A percentile compares a stretch with the other conserved stretches of the same genome.
phyloP scores from a whole-genome alignment of 208 protist genomes.

The Leishmania martiniquensis region DNA sequence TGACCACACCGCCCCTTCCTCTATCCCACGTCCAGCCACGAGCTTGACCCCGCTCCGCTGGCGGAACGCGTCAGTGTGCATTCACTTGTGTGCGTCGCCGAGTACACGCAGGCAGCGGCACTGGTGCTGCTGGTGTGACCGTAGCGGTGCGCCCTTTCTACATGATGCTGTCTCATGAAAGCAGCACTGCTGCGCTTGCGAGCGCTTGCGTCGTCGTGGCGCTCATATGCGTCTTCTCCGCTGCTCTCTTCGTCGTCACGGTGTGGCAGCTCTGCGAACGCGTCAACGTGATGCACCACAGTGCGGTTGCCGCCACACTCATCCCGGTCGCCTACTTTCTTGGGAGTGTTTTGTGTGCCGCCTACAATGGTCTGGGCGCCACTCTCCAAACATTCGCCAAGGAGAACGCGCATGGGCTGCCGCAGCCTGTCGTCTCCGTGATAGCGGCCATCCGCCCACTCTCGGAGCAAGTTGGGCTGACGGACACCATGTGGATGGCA shows the following conservation, averaged over 20 bases:
- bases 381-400: slow-evolving; percentile 24
- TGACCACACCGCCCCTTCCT: not conserved
- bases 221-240: not conserved
- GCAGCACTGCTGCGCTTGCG: slow-evolving; percentile 1
- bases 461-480: not conserved
- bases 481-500: slow-evolving; percentile 40
- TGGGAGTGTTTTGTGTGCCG: slow-evolving; percentile 15
- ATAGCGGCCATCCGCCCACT: slow-evolving; percentile 22
- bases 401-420: slow-evolving; percentile 15
- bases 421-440: slow-evolving; percentile 21
- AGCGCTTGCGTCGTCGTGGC: not conserved
- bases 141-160: too few relatives aligned
- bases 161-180: slow-evolving; percentile 2
- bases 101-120: not conserved
- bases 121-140: not conserved
- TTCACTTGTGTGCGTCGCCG: not conserved
- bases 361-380: slow-evolving; percentile 18
- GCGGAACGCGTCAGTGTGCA: too few relatives aligned
- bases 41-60: too few relatives aligned
- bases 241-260: not conserved
- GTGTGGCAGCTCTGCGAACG: not conserved
- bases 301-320: slow-evolving; percentile 40
- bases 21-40: not conserved
- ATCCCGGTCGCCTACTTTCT: slow-evolving; percentile 37
- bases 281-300: slow-evolving; percentile 26